Percentiles rank a stretch among this genome's conserved stretches.
These are phyloP conservation scores for Chaetothyriales sp. DNA, from an alignment of 2,329 filamentous ascomycete species.

Conservation along the genomic window DNA sequence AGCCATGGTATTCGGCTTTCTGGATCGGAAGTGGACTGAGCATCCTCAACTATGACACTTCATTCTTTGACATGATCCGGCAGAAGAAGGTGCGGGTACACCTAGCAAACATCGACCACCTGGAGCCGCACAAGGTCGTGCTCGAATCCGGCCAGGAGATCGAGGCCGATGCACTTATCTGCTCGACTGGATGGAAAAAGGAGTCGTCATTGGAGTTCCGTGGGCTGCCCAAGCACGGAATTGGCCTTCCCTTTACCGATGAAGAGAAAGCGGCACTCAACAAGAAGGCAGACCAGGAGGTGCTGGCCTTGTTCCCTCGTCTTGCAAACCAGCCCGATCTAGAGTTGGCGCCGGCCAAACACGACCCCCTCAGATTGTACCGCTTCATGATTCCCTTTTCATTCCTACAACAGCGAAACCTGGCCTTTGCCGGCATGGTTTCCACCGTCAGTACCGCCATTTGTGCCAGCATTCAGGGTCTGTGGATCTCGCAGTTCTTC, in stretches of 20 bases:
- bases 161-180: constrained; percentile 36
- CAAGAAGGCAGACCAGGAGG: constrained; percentile 34
- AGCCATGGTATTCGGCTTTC: constrained; percentile 29
- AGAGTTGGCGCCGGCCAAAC: constrained; percentile 5
- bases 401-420: constrained; percentile 26
- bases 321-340: constrained; percentile 29
- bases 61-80: constrained; percentile 42
- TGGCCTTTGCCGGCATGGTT: constrained; percentile 35
- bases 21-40: constrained; percentile 43
- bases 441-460: constrained; percentile 32
- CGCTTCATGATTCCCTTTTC: constrained; percentile 32
- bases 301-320: constrained; percentile 36
- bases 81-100: constrained; percentile 40
- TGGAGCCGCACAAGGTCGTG: constrained; percentile 31
- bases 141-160: constrained; percentile 33
- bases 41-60: constrained; percentile 45
- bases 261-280: constrained; percentile 24
- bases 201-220: constrained; percentile 35
- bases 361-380: constrained; percentile 28
- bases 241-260: constrained; percentile 31
- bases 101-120: constrained; percentile 37
- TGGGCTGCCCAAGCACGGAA: constrained; percentile 26
- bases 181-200: constrained; percentile 42
- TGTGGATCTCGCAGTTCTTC: constrained; percentile 54
- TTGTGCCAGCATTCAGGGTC: constrained; percentile 33